These are phyloP conservation scores for Pichia gijzeniarum DNA, from an alignment of 805 yeast genomes.

Conservation along the genomic window DNA sequence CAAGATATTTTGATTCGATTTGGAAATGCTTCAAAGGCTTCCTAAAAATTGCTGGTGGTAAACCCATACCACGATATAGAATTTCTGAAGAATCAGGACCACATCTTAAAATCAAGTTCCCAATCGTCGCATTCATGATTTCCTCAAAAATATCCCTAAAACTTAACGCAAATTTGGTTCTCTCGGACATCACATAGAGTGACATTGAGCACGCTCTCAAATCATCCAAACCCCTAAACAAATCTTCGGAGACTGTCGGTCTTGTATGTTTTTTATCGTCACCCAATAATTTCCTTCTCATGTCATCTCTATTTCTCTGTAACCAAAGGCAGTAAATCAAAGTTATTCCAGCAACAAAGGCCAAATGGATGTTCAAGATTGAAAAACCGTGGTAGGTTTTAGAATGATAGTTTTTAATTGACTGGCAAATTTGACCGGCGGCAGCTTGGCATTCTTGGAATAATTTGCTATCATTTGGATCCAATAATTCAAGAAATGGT, in stretches of 20 bases:
- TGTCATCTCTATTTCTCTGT: conserved; percentile 54
- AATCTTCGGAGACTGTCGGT: conserved; percentile 48
- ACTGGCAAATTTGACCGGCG: conserved; percentile 62
- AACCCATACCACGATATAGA: conserved; percentile 38
- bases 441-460: conserved; percentile 66
- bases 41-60: conserved; percentile 56
- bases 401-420: conserved; percentile 57
- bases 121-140: conserved; percentile 56
- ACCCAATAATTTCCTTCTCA: conserved; percentile 47
- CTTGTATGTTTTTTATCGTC: conserved; percentile 55
- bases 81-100: conserved; percentile 57
- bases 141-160: conserved; percentile 66
- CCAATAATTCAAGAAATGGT: conserved; percentile 55
- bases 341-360: conserved; percentile 64
- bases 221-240: conserved; percentile 54
- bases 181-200: conserved; percentile 58
- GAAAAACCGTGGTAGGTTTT: conserved; percentile 58
- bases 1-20: conserved; percentile 27
- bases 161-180: conserved; percentile 53
- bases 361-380: conserved; percentile 59
- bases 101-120: conserved; percentile 54
- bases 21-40: conserved; percentile 35
- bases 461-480: conserved; percentile 48
- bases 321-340: conserved; percentile 61
- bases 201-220: conserved; percentile 59